phyloP scores from a whole-genome alignment of 306 rosid species.

The Hippophae tibetana region DNA sequence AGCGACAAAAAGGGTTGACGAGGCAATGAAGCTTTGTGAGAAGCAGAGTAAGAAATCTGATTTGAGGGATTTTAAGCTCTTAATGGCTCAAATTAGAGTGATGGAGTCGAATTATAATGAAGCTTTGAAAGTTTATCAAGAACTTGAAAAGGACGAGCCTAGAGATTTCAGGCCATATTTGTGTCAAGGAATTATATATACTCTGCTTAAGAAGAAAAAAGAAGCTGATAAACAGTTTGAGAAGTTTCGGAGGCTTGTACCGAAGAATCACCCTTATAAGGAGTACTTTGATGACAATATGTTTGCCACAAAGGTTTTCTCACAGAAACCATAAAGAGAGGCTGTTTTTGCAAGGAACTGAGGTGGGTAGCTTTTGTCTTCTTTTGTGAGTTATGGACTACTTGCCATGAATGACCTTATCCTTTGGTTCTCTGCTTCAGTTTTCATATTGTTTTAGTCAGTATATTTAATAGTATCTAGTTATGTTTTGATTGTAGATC shows the following conservation, averaged over 20 bases:
- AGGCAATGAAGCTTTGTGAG: constrained; percentile 36
- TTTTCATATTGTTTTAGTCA: too few relatives aligned
- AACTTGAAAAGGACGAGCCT: constrained; percentile 70
- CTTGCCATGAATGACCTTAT: too few relatives aligned
- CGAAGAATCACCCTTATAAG: constrained; percentile 68
- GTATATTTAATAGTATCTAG: too few relatives aligned
- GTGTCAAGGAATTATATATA: constrained; percentile 79
- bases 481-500: too few relatives aligned
- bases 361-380: constrained; percentile 10
- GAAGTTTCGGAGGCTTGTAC: constrained; percentile 59
- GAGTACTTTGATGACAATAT: constrained; percentile 66
- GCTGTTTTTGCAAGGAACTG: constrained; percentile 26
- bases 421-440: too few relatives aligned
- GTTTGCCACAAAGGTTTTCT: constrained; percentile 47
- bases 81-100: constrained; percentile 66
- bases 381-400: too few relatives aligned
- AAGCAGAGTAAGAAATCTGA: constrained; percentile 39
- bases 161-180: constrained; percentile 81
- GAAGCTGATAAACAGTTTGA: constrained; percentile 80
- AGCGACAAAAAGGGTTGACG: constrained; percentile 42
- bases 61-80: constrained; percentile 74
- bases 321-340: constrained; percentile 37
- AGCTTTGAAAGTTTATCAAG: constrained; percentile 67
- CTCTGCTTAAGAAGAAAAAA: constrained; percentile 53
- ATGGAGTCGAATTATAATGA: constrained; percentile 53